A percentile compares a stretch with the other conserved stretches of the same genome.
Evolutionary conservation across 2,329 filamentous ascomycete species (phyloP).

Genomic region (Xylariaceae sp.): DNA sequence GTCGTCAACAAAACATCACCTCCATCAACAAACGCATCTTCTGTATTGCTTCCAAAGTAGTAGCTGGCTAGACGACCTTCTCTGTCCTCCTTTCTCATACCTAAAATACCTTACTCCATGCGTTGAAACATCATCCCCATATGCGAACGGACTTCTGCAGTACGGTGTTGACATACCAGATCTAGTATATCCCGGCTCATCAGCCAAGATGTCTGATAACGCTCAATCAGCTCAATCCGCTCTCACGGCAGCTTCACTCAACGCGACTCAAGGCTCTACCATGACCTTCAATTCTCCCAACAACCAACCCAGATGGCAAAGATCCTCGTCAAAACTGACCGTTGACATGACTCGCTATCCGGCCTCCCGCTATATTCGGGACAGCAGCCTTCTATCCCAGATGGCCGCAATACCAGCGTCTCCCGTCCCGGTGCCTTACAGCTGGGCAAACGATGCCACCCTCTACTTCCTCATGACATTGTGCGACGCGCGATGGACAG

Average conservation of each 20-base stretch:
- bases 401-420: neutral
- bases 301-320: neutral
- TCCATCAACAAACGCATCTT: too few relatives aligned
- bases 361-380: neutral
- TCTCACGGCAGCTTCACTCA: neutral
- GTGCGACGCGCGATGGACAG: neutral
- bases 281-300: neutral
- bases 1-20: too few relatives aligned
- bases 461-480: neutral
- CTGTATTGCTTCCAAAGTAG: too few relatives aligned
- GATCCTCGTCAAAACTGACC: neutral
- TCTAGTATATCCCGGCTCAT: too few relatives aligned
- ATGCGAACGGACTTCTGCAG: too few relatives aligned
- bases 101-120: too few relatives aligned
- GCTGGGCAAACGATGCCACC: neutral
- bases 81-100: too few relatives aligned
- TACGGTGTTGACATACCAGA: too few relatives aligned
- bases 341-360: neutral
- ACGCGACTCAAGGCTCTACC: neutral
- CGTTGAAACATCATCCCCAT: too few relatives aligned
- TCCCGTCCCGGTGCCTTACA: neutral
- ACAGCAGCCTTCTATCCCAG: neutral
- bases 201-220: neutral
- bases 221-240: neutral
- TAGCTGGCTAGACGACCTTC: too few relatives aligned